phyloP scores from a whole-genome alignment of 2,329 filamentous ascomycete genomes.

The Whalleya microplaca region DNA sequence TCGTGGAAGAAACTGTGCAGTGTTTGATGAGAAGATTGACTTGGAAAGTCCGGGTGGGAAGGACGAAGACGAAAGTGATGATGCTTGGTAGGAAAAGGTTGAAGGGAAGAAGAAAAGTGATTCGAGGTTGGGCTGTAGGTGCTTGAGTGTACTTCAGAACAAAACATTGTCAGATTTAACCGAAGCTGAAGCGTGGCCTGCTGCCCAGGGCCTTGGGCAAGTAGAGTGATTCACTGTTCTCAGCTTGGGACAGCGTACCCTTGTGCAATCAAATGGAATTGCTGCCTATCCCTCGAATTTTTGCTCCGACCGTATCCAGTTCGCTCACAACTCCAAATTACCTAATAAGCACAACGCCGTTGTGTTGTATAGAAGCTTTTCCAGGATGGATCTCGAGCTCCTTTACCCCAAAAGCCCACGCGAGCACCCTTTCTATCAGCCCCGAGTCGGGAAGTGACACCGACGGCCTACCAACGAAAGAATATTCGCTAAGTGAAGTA shows the following conservation, averaged over 20 bases:
- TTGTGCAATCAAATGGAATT: neutral
- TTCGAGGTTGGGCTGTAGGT: neutral
- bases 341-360: slow-evolving; percentile 19
- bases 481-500: neutral
- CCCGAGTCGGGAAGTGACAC: slow-evolving; percentile 9
- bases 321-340: slow-evolving; percentile 25
- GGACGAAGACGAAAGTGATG: neutral
- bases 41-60: neutral
- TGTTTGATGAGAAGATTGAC: neutral
- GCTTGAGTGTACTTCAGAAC: neutral
- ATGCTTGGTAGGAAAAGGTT: neutral
- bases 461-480: slow-evolving; percentile 4
- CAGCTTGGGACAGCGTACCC: neutral
- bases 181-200: neutral
- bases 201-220: slow-evolving; percentile 11
- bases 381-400: slow-evolving; percentile 5
- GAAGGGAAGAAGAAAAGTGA: neutral
- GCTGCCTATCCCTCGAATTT: slow-evolving; percentile 14
- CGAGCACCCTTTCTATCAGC: slow-evolving; percentile 18
- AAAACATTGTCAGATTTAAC: neutral
- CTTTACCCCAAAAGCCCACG: slow-evolving; percentile 12
- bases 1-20: neutral
- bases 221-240: neutral
- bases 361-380: slow-evolving; percentile 19
- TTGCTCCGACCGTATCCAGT: slow-evolving; percentile 11